phyloP scores from a whole-genome alignment of 2,329 filamentous ascomycete species.

The Xylaria arbuscula region DNA sequence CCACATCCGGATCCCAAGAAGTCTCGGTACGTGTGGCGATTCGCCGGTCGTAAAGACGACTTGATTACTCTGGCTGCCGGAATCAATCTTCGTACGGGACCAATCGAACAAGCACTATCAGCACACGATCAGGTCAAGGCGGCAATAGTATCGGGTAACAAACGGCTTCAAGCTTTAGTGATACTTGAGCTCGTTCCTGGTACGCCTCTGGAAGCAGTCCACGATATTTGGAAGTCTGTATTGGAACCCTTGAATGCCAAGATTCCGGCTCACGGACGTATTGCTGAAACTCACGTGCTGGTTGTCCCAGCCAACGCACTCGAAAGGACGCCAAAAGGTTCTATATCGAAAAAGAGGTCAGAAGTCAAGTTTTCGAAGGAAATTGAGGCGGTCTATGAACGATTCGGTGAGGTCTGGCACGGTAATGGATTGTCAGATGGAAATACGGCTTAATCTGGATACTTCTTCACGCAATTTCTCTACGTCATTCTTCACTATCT shows the following conservation, averaged over 20 bases:
- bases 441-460: neutral
- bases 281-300: slow-evolving; percentile 39
- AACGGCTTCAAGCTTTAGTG: slow-evolving; percentile 38
- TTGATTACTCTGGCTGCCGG: slow-evolving; percentile 41
- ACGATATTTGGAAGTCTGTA: slow-evolving; percentile 34
- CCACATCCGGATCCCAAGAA: slow-evolving; percentile 42
- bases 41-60: slow-evolving; percentile 44
- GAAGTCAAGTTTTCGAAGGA: slow-evolving; percentile 35
- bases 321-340: slow-evolving; percentile 40
- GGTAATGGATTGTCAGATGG: slow-evolving; percentile 25
- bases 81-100: slow-evolving; percentile 39
- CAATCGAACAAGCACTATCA: slow-evolving; percentile 36
- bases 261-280: slow-evolving; percentile 35
- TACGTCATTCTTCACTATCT: too few relatives aligned
- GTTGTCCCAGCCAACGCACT: slow-evolving; percentile 33
- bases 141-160: slow-evolving; percentile 37
- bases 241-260: slow-evolving; percentile 39
- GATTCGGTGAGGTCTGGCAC: slow-evolving; percentile 40
- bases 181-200: slow-evolving; percentile 35
- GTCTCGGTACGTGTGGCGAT: slow-evolving; percentile 39
- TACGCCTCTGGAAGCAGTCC: slow-evolving; percentile 16
- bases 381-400: slow-evolving; percentile 38
- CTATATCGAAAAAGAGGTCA: slow-evolving; percentile 32
- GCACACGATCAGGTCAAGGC: slow-evolving; percentile 26
- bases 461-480: neutral